Evolutionary conservation across 1,284 basidiomycete genomes (phyloP), one percentile per base, ranked within the genome.

Genomic region (Vanrija sp.): DNA sequence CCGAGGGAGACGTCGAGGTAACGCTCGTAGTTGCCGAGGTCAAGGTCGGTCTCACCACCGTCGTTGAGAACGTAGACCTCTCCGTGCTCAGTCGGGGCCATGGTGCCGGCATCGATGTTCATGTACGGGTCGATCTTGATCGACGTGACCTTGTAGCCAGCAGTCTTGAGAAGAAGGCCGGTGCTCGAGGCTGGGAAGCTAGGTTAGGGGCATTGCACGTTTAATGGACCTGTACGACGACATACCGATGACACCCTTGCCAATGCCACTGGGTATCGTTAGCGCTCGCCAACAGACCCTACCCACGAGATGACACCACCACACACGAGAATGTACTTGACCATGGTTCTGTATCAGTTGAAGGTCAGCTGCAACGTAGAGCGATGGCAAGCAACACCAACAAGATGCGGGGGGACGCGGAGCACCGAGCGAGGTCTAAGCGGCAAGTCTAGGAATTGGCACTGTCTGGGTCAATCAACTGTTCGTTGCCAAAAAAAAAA

Each of bases 121-220:
- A 98, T 98, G 75, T 98, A 98, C 21, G 95, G 95, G 77, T 98
- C 95, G 68, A 98, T 98, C 80, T 98, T 98, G 82, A 98, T 98
- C 25, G 96, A 89, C 2, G 96, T 98, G 69, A 98, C 95, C 78
- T 93, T 95, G 63, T 96, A 82, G 45, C 95, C 95, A 34, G 88
- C 86, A 47, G 91, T 98, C 81, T 98, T 98, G 75, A 98, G 83
- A 52, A 98, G 83, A 50, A 98, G 82, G 62, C 95, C 95, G 16
- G 96, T 98, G 59, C 94, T 98, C 43, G 95, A 98, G 67, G 95
- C 94, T 93, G 57, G 6, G 16, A 2, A 7, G 16, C 1, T 16
- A 16, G 9, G 44, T 46, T 21, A 45, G 34, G 19, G 26, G 7
- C 21, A 23, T n/a, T 7, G 25, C 15, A 46, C 18, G 18, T 10